A percentile compares a stretch with the other conserved stretches of the same genome.
Evolutionary conservation across 805 yeast genomes (phyloP).

Genomic region (Metschnikowia santaceciliae): DNA sequence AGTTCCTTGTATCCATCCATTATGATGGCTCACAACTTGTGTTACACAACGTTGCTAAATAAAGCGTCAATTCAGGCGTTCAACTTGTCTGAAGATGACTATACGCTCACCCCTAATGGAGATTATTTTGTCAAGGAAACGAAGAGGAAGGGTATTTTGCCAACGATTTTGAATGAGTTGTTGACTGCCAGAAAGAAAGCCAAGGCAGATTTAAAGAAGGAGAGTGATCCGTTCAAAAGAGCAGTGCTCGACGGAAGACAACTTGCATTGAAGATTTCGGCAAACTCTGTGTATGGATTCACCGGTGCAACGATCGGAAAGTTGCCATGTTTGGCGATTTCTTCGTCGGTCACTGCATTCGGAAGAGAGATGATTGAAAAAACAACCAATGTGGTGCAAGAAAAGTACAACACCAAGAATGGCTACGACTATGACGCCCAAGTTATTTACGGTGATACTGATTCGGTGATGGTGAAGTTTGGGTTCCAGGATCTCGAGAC

Average conservation of each 20-base stretch:
- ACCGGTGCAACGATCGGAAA: slow-evolving; percentile 99
- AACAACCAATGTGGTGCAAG: slow-evolving; percentile 83
- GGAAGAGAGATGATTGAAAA: slow-evolving; percentile 96
- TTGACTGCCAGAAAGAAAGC: slow-evolving; percentile 91
- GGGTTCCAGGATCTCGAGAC: slow-evolving; percentile 76
- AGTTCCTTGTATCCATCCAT: slow-evolving; percentile 94
- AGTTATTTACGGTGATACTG: slow-evolving; percentile 98
- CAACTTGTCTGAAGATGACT: slow-evolving; percentile 66
- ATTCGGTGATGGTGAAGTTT: slow-evolving; percentile 98
- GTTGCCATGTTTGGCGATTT: slow-evolving; percentile 92
- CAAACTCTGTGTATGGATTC: slow-evolving; percentile 97
- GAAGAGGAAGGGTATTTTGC: slow-evolving; percentile 79
- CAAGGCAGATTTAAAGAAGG: slow-evolving; percentile 82
- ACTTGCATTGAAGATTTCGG: slow-evolving; percentile 91
- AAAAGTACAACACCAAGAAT: slow-evolving; percentile 70
- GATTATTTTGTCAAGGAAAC: slow-evolving; percentile 77
- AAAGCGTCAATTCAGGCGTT: slow-evolving; percentile 64
- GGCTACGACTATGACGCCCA: slow-evolving; percentile 83
- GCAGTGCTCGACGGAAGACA: slow-evolving; percentile 97
- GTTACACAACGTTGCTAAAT: slow-evolving; percentile 85
- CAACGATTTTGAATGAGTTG: slow-evolving; percentile 86
- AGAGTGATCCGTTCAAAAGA: slow-evolving; percentile 88
- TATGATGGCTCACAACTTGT: slow-evolving; percentile 85
- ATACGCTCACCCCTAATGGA: slow-evolving; percentile 84
- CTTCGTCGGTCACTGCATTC: slow-evolving; percentile 91